Conservation (phyloP, 805 yeast species). For the Ogataea haglerorum region DNA sequence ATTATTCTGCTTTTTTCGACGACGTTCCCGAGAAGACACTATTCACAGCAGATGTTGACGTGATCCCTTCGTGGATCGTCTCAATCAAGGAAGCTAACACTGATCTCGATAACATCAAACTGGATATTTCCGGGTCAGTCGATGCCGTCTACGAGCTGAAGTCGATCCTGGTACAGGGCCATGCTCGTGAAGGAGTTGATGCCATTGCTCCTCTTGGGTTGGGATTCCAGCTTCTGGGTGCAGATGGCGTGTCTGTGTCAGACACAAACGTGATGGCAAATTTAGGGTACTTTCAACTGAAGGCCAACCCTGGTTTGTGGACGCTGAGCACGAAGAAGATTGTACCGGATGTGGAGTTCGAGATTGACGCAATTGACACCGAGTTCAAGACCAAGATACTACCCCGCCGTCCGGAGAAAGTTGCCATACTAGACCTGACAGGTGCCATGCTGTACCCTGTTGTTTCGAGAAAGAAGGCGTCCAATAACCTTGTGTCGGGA, state of each 20-base stretch:
- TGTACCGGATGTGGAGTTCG: conserved; percentile 27
- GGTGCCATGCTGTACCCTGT: conserved; percentile 47
- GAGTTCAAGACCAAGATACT: not conserved
- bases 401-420: not conserved
- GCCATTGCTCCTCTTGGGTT: conserved; percentile 48
- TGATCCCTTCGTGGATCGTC: conserved; percentile 68
- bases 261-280: conserved; percentile 76
- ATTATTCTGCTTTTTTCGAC: conserved; percentile 35
- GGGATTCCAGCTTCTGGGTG: conserved; percentile 38
- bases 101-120: conserved; percentile 62
- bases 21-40: conserved; percentile 51
- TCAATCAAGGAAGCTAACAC: conserved; percentile 46
- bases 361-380: not conserved
- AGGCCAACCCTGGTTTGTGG: conserved; percentile 71
- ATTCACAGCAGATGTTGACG: conserved; percentile 54
- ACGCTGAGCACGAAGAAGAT: conserved; percentile 44
- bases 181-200: conserved; percentile 45
- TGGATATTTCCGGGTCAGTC: conserved; percentile 40
- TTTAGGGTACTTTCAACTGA: conserved; percentile 80
- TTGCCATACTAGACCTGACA: conserved; percentile 15
- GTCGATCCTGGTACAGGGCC: conserved; percentile 67
- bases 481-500: not conserved
- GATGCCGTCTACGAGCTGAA: conserved; percentile 49
- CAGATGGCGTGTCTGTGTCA: conserved; percentile 25
- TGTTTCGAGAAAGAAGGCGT: conserved; percentile 27